Conservation (phyloP, 73 alveolate species). For the Blepharisma stoltei region DNA sequence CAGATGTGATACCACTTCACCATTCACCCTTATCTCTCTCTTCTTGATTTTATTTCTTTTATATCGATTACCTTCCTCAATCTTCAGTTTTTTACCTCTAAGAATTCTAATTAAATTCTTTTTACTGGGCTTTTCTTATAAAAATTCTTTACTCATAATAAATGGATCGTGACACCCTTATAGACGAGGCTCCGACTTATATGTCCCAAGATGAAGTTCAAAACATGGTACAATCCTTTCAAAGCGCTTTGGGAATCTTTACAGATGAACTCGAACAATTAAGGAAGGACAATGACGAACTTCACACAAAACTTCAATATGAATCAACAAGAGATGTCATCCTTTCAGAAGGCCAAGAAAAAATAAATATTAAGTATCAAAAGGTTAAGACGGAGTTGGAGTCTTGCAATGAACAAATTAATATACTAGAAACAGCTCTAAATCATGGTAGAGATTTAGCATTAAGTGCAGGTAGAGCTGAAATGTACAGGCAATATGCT, state of each 20-base stretch:
- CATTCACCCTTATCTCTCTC: too few relatives aligned
- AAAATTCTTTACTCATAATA: too few relatives aligned
- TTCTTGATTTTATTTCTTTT: too few relatives aligned
- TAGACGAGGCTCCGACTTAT: background rate
- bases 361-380: background rate
- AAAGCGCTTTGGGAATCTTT: background rate
- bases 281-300: background rate
- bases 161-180: too few relatives aligned
- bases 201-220: slow-evolving; percentile 11
- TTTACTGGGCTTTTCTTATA: too few relatives aligned
- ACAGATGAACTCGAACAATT: background rate
- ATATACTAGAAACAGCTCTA: background rate
- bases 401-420: background rate
- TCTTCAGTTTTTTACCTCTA: too few relatives aligned
- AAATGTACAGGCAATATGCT: background rate
- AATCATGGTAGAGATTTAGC: background rate
- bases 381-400: background rate
- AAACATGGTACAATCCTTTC: background rate
- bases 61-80: too few relatives aligned
- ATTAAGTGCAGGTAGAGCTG: background rate
- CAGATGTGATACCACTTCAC: too few relatives aligned
- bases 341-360: background rate
- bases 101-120: too few relatives aligned
- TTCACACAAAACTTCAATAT: slow-evolving; percentile 5
- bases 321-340: background rate